These are phyloP conservation scores for Plasmodium vivax DNA, from an alignment of 169 alveolate species.

Conservation along the genomic window DNA sequence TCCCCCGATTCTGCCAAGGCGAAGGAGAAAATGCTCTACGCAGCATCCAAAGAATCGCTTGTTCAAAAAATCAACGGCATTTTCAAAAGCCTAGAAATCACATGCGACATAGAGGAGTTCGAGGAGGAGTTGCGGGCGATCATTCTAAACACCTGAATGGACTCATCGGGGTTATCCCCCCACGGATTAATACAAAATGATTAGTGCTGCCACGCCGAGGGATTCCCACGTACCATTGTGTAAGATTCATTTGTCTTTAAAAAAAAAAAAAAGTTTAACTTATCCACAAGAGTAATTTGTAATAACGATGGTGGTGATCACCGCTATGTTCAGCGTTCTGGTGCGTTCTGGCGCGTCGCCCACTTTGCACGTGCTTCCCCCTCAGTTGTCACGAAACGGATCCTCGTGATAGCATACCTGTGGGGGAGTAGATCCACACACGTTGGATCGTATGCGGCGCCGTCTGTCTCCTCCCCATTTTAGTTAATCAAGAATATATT, in stretches of 20 bases:
- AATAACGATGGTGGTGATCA: background rate
- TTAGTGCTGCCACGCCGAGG: background rate
- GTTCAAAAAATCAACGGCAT: slow-evolving; percentile 72
- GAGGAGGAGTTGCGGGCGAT: slow-evolving; percentile 50
- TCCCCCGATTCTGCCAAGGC: slow-evolving; percentile 65
- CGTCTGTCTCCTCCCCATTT: background rate
- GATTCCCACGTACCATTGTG: background rate
- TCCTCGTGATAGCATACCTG: background rate
- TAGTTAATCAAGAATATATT: slow-evolving; percentile 37
- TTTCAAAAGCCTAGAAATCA: slow-evolving; percentile 64
- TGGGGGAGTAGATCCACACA: background rate
- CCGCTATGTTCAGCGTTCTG: background rate
- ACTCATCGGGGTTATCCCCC: background rate
- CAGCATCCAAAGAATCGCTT: slow-evolving; percentile 68
- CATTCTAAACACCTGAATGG: slow-evolving; percentile 41
- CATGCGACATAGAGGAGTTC: slow-evolving; percentile 67
- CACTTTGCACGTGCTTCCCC: background rate
- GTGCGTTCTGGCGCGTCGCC: background rate
- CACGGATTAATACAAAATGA: background rate
- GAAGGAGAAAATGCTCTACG: slow-evolving; percentile 71
- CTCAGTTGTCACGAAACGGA: background rate
- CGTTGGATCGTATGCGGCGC: background rate
- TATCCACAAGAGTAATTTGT: background rate
- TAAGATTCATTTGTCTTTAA: background rate
- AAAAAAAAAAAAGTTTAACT: background rate